Evolutionary conservation across 2,329 filamentous ascomycete genomes (phyloP).

Genomic region (Penicillium paneum): DNA sequence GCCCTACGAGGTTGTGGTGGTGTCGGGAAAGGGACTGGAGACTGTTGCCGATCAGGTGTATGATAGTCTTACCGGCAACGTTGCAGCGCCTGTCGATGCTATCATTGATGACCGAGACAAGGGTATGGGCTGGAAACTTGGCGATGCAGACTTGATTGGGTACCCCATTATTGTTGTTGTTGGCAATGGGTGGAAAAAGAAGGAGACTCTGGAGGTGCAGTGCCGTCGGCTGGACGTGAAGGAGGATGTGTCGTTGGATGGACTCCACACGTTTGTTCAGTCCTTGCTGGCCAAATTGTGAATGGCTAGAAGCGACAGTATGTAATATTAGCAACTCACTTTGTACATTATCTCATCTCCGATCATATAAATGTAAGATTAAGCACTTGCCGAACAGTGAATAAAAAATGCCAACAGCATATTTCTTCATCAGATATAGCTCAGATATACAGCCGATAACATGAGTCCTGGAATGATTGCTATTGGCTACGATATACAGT

Average conservation of each 20-base stretch:
- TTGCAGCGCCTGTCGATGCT: conserved; percentile 52
- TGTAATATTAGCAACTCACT: conserved; percentile 5
- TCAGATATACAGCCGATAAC: too few relatives aligned
- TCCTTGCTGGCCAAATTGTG: conserved; percentile 53
- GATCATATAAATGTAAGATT: background rate
- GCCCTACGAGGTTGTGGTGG: conserved; percentile 72
- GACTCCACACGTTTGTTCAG: conserved; percentile 49
- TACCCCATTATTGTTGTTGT: conserved; percentile 81
- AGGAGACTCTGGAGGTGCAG: conserved; percentile 69
- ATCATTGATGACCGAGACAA: conserved; percentile 71
- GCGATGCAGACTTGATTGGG: conserved; percentile 83
- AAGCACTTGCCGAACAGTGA: background rate
- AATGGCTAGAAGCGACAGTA: conserved; percentile 6
- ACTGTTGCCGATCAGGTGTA: conserved; percentile 59
- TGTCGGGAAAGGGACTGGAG: conserved; percentile 52
- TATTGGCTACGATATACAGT: background rate
- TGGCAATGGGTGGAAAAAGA: conserved; percentile 64
- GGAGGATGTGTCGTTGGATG: conserved; percentile 54
- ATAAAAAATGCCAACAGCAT: background rate
- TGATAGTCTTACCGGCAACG: conserved; percentile 51
- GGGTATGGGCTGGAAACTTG: conserved; percentile 77
- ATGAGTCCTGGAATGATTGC: background rate
- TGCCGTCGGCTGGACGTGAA: conserved; percentile 66
- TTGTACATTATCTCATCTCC: conserved; percentile 9
- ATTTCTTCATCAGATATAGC: too few relatives aligned